These are phyloP conservation scores for Phytophthora tubulina DNA, from an alignment of 352 stramenopile species.

Conservation along the genomic window DNA sequence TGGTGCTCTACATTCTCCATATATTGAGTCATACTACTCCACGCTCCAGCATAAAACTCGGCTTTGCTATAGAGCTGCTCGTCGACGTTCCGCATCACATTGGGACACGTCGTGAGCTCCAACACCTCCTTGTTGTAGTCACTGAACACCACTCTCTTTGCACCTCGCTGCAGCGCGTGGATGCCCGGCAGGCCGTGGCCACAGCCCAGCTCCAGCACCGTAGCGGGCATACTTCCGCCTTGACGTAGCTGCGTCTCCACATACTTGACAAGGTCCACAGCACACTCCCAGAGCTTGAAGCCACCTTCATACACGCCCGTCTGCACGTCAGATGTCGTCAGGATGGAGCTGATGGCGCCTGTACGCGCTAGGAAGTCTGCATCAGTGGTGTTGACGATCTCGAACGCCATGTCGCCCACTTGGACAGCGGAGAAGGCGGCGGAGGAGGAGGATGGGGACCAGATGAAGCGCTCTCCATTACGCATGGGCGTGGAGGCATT, in stretches of 20 bases:
- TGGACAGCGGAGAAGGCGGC: conserved; percentile 31
- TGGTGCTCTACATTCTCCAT: conserved; percentile 55
- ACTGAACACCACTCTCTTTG: conserved; percentile 77
- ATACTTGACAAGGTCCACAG: conserved; percentile 76
- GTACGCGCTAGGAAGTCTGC: conserved; percentile 59
- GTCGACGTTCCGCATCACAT: conserved; percentile 68
- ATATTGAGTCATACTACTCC: conserved; percentile 65
- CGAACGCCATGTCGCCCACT: conserved; percentile 52
- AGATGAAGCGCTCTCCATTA: conserved; percentile 66
- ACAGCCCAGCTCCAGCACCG: conserved; percentile 82
- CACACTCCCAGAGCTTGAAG: conserved; percentile 90
- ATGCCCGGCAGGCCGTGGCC: conserved; percentile 84
- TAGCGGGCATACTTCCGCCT: conserved; percentile 32
- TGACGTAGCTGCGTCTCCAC: conserved; percentile 44
- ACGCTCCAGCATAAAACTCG: conserved; percentile 83
- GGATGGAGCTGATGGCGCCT: conserved; percentile 68
- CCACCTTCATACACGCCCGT: conserved; percentile 87
- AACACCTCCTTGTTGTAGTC: conserved; percentile 92
- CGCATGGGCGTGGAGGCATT: conserved; percentile 40
- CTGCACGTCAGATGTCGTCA: conserved; percentile 81
- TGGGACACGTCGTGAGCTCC: conserved; percentile 85
- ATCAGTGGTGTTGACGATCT: conserved; percentile 74
- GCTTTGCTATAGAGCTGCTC: conserved; percentile 44
- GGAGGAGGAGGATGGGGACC: conserved; percentile 5
- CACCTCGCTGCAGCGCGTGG: conserved; percentile 73